Evolutionary conservation across 345 rosid genomes (phyloP), one percentile per base, ranked within the genome.

Genomic region (Clarkia xantiana): DNA sequence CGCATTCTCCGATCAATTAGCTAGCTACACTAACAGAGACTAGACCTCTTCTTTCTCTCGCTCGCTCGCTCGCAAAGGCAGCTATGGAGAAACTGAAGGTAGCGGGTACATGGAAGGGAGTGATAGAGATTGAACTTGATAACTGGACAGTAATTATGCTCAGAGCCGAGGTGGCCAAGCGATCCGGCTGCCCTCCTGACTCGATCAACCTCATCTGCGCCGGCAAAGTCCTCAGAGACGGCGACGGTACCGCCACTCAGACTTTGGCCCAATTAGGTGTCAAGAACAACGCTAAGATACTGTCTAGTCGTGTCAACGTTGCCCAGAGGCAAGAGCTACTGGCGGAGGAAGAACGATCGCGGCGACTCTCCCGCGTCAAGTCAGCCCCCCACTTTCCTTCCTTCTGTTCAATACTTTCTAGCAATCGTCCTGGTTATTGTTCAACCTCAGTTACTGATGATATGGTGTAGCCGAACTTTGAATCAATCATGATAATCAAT

Each of bases 91-190:
- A 83, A 67, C 67, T 90, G 55, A 90, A 77, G 76, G 71, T 90
- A 17, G 98, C 82, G n/a, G 96, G 96, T 38, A 73, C 75, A 15
- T 86, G 96, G 96, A 68, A 70, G 0, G 98, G 96, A 40, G 55
- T 75, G 9, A n/a, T 86, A 11, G 86, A 90, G 66, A 81, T 81
- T 18, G 93, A 86, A 54, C 66, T 86, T 58, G 89, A 83, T 40
- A 68, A 61, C 17, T 83, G 91, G 98, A 77, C 86, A n/a, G 70
- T 86, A 25, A 54, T 58, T 44, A 77, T 74, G 89, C 59, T 90
- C 67, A 76, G 83, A 69, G 76, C 72, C 17, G 96, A 86, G 69
- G 76, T 90, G 0, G 86, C 89, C 4, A 70, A 66, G 61, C 79
- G 81, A 68, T 90, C 94, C 9, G 68, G 54, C 54, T 50, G 74